Conservation (phyloP, 1,139 yeast genomes). For the Zygoascus meyerae region DNA sequence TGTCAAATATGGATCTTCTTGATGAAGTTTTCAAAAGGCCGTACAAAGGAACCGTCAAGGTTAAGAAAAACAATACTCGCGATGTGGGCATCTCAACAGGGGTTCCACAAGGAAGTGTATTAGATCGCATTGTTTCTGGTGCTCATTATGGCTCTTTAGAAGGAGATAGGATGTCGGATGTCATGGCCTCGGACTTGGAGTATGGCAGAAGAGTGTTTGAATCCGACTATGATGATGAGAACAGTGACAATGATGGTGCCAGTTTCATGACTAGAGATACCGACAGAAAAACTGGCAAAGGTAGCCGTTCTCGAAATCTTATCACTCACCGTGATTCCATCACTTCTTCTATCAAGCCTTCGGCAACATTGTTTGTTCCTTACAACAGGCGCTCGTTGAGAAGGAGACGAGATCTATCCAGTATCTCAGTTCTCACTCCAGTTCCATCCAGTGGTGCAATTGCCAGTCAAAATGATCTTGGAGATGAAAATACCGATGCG, state of each 20-base stretch:
- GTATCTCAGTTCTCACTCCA: constrained; percentile 9
- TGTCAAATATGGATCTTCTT: constrained; percentile 27
- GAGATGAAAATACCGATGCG: constrained; percentile 6
- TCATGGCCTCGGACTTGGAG: constrained; percentile 5
- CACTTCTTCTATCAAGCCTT: constrained; percentile 5
- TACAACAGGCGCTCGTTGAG: constrained; percentile 1
- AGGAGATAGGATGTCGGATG: constrained; percentile 5
- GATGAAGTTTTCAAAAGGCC: constrained; percentile 31
- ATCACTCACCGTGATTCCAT: constrained; percentile 9
- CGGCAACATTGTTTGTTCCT: constrained; percentile 3
- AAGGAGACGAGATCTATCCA: constrained; percentile 3
- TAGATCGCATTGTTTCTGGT: constrained; percentile 1
- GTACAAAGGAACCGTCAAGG: constrained; percentile 22
- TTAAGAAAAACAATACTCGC: background rate
- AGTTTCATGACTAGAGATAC: constrained; percentile 5
- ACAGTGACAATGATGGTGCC: constrained; percentile 7
- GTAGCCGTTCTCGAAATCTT: background rate
- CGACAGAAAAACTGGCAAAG: background rate
- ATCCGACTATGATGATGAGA: constrained; percentile 6
- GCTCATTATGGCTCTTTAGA: constrained; percentile 5
- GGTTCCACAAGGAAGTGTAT: background rate
- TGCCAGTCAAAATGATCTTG: constrained; percentile 5
- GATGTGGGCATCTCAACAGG: background rate
- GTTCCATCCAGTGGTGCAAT: constrained; percentile 11
- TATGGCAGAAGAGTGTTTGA: constrained; percentile 6